Evolutionary conservation across 1,139 yeast species (phyloP).

Genomic region (Taphrina confusa): DNA sequence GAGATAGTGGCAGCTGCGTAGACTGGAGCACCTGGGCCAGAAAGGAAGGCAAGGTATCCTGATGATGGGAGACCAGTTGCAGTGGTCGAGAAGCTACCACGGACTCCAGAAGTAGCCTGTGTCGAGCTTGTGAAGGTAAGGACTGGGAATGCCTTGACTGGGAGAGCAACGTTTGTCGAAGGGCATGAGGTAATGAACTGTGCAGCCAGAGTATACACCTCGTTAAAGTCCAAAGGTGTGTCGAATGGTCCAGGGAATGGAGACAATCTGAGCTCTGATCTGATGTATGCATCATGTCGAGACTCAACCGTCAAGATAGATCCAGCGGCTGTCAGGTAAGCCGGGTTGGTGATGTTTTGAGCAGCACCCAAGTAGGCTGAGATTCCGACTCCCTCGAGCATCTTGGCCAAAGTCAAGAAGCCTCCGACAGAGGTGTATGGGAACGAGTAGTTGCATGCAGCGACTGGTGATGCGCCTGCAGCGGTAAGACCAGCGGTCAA

Average conservation of each 20-base stretch:
- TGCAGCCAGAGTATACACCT: conserved; percentile 36
- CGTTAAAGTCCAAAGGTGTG: conserved; percentile 33
- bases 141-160: conserved; percentile 39
- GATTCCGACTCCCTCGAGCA: conserved; percentile 39
- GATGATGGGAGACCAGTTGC: conserved; percentile 13
- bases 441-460: conserved; percentile 39
- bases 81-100: conserved; percentile 33
- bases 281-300: conserved; percentile 38
- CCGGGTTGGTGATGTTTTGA: conserved; percentile 30
- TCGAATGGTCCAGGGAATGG: conserved; percentile 36
- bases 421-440: conserved; percentile 35
- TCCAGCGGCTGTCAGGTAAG: conserved; percentile 38
- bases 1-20: conserved; percentile 28
- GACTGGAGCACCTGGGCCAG: conserved; percentile 33
- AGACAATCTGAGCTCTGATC: conserved; percentile 32
- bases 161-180: conserved; percentile 37
- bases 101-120: conserved; percentile 43
- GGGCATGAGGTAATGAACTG: conserved; percentile 39
- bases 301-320: conserved; percentile 39
- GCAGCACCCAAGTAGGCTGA: conserved; percentile 40
- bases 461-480: conserved; percentile 38
- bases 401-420: conserved; percentile 38
- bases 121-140: conserved; percentile 38
- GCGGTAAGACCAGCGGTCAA: conserved; percentile 30
- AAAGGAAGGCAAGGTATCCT: conserved; percentile 36